A percentile compares a stretch with the other conserved stretches of the same genome.
phyloP scores from a whole-genome alignment of 768 basidiomycete genomes.

The Auricularia cornea region DNA sequence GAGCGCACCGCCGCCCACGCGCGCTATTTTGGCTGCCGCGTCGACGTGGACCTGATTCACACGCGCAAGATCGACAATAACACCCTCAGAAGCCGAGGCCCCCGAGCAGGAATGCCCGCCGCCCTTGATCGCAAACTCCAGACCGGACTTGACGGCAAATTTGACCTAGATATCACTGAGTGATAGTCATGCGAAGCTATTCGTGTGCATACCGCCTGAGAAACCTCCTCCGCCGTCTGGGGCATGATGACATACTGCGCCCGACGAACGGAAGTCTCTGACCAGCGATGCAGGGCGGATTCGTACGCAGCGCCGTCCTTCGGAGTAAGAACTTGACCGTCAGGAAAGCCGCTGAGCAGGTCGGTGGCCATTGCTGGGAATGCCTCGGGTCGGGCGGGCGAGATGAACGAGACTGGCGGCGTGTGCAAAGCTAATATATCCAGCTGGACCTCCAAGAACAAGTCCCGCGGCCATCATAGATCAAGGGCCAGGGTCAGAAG shows the following conservation, averaged over 20 bases:
- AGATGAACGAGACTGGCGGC: too few species aligned
- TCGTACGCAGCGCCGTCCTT: neutral
- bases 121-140: slow-evolving; percentile 7
- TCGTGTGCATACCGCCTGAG: slow-evolving; percentile 7
- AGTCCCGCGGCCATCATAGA: too few species aligned
- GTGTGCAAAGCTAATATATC: too few species aligned
- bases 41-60: slow-evolving; percentile 3
- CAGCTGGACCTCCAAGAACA: too few species aligned
- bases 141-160: neutral
- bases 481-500: too few species aligned
- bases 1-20: slow-evolving; percentile 7
- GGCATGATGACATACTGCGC: slow-evolving; percentile 8
- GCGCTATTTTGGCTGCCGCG: neutral
- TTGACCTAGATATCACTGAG: too few species aligned
- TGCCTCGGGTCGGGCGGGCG: too few species aligned
- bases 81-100: slow-evolving; percentile 5
- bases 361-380: neutral
- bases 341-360: neutral
- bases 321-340: neutral
- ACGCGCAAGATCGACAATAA: slow-evolving; percentile 5
- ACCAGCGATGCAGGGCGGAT: neutral
- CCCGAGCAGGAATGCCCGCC: slow-evolving; percentile 8
- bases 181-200: too few species aligned
- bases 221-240: slow-evolving; percentile 15
- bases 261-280: neutral